Base-by-base conservation (phyloP, 495 filamentous ascomycete species). In the Podospora didyma region DNA sequence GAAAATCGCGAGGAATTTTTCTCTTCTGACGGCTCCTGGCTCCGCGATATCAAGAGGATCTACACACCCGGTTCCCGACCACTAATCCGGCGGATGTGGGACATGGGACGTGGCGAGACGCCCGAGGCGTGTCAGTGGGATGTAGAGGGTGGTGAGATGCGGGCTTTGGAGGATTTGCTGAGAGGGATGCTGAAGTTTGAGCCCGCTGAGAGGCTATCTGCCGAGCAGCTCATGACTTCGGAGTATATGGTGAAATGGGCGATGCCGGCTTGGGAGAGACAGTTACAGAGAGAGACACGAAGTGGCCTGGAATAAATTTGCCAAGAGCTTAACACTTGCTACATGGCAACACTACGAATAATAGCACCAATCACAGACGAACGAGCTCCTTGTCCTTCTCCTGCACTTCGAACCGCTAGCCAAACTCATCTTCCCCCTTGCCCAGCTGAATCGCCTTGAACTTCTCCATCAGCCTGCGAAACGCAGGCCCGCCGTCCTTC, bases 151-250 rank as follows among this genome's bases (percentile, higher is more conserved):
- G 26, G 26, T 31, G 70, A 74, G 65, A 45, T 67, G 49, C 48
- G 46, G 56, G 61, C 55, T 46, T 59, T 74, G 51, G 69, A 66
- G 62, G 61, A 67, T n/a, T 56, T 74, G 37, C 63, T 74, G 17
- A 57, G 54, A 62, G 65, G 57, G 12, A 70, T 73, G 69, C 47
- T 73, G 61, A 50, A 60, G 34, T 74, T 63, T 65, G 70, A 73
- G 55, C 72, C 70, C 23, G 44, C 56, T 19, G 62, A 69, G 62
- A 68, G 70, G 54, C 59, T 64, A 39, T 69, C 63, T 19, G 65
- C 60, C 37, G 66, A 69, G 52, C 59, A 68, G 60, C 39, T 71
- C 39, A 24, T 58, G 37, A 20, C 20, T 19, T 60, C 57, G 6
- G 56, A 59, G 49, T 49, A 58, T 42, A 58, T 63, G 57, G 46